A percentile compares a stretch with the other conserved stretches of the same genome.
These are phyloP conservation scores for Boletellus sp. DNA, from an alignment of 1,284 basidiomycete species.

Conservation along the genomic window DNA sequence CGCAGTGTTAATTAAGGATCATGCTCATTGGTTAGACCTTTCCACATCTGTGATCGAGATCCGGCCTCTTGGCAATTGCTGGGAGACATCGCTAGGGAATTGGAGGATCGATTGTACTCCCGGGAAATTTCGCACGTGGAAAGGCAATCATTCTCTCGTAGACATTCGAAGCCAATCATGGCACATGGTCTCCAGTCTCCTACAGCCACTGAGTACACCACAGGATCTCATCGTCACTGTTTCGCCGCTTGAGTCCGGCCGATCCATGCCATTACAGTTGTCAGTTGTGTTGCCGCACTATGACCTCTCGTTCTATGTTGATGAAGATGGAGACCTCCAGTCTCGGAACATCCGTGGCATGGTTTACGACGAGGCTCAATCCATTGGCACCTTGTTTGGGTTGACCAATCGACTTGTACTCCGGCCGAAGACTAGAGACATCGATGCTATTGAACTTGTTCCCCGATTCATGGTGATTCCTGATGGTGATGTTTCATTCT, in stretches of 20 bases:
- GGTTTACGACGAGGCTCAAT: conserved; percentile 25
- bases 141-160: conserved; percentile 18
- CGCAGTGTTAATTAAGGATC: conserved; percentile 27
- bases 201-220: conserved; percentile 32
- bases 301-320: conserved; percentile 33
- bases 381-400: conserved; percentile 23
- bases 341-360: conserved; percentile 23
- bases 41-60: conserved; percentile 34
- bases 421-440: conserved; percentile 16
- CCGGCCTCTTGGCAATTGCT: conserved; percentile 28
- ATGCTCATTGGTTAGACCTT: conserved; percentile 39
- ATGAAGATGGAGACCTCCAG: conserved; percentile 25
- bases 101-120: conserved; percentile 12
- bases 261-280: conserved; percentile 15
- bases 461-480: conserved; percentile 40
- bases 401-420: conserved; percentile 41
- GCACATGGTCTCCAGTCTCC: conserved; percentile 25
- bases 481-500: conserved; percentile 31
- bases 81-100: conserved; percentile 19
- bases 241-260: conserved; percentile 2
- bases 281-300: conserved; percentile 41
- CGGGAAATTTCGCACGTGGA: conserved; percentile 7
- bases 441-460: not conserved
- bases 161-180: conserved; percentile 34
- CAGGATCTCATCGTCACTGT: conserved; percentile 14